A percentile compares a stretch with the other conserved stretches of the same genome.
Evolutionary conservation across 108 stramenopile genomes (phyloP).

Genomic region (Cyclotella baltica): DNA sequence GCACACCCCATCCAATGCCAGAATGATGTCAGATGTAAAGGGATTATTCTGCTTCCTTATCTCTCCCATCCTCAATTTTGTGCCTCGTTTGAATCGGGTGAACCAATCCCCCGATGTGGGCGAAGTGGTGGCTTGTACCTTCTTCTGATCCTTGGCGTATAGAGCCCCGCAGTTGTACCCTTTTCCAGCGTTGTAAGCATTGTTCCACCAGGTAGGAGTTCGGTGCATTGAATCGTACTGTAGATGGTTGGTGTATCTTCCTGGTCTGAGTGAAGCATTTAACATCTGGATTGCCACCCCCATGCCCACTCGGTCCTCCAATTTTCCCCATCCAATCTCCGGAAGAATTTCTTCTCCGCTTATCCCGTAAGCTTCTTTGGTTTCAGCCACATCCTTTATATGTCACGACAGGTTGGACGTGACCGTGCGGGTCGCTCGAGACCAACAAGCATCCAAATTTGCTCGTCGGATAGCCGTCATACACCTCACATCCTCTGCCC

Average conservation of each 20-base stretch:
- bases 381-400: not conserved
- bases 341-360: not conserved
- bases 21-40: not conserved
- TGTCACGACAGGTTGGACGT: not conserved
- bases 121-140: not conserved
- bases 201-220: conserved; percentile 19
- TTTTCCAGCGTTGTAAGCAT: not conserved
- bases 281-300: not conserved
- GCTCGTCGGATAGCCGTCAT: conserved; percentile 3
- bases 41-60: conserved; percentile 15
- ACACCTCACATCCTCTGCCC: not conserved
- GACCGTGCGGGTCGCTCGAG: conserved; percentile 7
- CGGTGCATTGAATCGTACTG: not conserved
- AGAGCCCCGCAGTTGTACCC: not conserved
- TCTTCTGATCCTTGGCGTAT: not conserved
- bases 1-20: not conserved
- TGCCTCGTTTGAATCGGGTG: not conserved
- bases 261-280: not conserved
- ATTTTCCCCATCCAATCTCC: not conserved
- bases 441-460: conserved; percentile 11
- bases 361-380: not conserved
- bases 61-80: conserved; percentile 16
- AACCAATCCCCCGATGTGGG: conserved; percentile 13
- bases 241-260: not conserved
- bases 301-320: conserved; percentile 21